These are phyloP conservation scores for Tuber borchii DNA, from an alignment of 495 filamentous ascomycete species.

Conservation along the genomic window DNA sequence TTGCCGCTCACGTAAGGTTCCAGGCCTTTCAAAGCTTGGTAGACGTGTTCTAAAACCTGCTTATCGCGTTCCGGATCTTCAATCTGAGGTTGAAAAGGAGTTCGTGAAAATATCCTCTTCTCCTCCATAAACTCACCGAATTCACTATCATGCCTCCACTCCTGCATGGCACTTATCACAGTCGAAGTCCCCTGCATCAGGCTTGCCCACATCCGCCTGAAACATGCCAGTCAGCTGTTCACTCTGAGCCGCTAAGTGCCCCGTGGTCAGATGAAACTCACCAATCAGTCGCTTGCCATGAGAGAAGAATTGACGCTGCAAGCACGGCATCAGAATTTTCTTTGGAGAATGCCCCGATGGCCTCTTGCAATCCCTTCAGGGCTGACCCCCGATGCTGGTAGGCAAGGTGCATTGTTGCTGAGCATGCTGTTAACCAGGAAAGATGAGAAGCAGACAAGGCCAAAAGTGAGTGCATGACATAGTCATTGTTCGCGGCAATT, in stretches of 20 bases:
- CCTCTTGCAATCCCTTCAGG: slow-evolving; percentile 78
- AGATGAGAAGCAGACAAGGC: slow-evolving; percentile 88
- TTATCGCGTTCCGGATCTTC: slow-evolving; percentile 55
- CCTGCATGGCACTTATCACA: slow-evolving; percentile 84
- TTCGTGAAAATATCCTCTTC: slow-evolving; percentile 59
- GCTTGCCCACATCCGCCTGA: slow-evolving; percentile 82
- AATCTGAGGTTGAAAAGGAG: slow-evolving; percentile 54
- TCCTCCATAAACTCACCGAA: slow-evolving; percentile 78
- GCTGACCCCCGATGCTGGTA: slow-evolving; percentile 80
- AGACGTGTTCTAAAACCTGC: slow-evolving; percentile 58
- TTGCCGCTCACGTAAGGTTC: slow-evolving; percentile 65
- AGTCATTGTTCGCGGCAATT: slow-evolving; percentile 70
- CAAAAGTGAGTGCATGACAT: slow-evolving; percentile 88
- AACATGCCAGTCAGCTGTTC: slow-evolving; percentile 37
- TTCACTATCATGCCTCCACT: slow-evolving; percentile 83
- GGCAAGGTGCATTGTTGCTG: slow-evolving; percentile 73
- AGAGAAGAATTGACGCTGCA: slow-evolving; percentile 83
- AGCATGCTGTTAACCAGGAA: slow-evolving; percentile 74
- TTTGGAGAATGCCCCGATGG: slow-evolving; percentile 75
- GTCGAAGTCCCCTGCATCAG: slow-evolving; percentile 86
- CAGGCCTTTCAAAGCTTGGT: slow-evolving; percentile 62
- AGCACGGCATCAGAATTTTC: slow-evolving; percentile 87
- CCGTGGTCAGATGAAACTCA: slow-evolving; percentile 49
- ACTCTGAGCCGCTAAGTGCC: slow-evolving; percentile 15
- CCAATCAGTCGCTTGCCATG: slow-evolving; percentile 97